Evolutionary conservation across 306 rosid species (phyloP).

Genomic region (Styphnolobium japonicum): DNA sequence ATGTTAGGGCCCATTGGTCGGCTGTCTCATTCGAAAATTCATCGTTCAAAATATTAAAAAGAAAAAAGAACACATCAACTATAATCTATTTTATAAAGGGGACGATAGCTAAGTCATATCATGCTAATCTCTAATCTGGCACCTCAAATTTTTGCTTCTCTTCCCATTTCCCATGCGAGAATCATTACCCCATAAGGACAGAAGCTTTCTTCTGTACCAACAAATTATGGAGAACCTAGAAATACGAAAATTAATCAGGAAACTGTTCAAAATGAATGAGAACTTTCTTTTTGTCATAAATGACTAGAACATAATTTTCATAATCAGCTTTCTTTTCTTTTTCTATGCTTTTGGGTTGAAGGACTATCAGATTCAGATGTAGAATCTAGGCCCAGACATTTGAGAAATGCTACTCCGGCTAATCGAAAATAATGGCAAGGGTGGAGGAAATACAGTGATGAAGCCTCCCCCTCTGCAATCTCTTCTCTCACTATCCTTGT

Average conservation of each 20-base stretch:
- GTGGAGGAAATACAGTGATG: conserved; percentile 53
- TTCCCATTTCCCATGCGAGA: neutral
- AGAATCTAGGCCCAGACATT: conserved; percentile 74
- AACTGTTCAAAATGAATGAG: neutral
- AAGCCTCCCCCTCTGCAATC: conserved; percentile 40
- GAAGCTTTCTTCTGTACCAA: neutral
- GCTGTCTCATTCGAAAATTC: neutral
- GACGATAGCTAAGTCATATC: too few species aligned
- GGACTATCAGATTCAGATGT: conserved; percentile 44
- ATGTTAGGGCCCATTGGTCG: neutral
- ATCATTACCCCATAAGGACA: neutral
- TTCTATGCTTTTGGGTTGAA: conserved; percentile 38
- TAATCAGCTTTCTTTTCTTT: conserved; percentile 38
- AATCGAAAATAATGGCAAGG: conserved; percentile 72
- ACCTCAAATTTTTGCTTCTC: neutral
- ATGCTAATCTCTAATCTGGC: too few species aligned
- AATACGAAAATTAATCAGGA: neutral
- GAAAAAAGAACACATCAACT: neutral
- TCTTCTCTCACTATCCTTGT: conserved; percentile 44
- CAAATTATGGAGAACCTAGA: neutral
- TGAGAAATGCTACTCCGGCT: conserved; percentile 71
- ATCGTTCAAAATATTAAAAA: neutral
- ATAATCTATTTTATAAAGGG: too few species aligned
- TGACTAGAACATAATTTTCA: neutral
- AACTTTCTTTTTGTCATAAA: neutral